These are phyloP conservation scores for Auriculariales sp. DNA, from an alignment of 768 basidiomycete species.

Conservation along the genomic window DNA sequence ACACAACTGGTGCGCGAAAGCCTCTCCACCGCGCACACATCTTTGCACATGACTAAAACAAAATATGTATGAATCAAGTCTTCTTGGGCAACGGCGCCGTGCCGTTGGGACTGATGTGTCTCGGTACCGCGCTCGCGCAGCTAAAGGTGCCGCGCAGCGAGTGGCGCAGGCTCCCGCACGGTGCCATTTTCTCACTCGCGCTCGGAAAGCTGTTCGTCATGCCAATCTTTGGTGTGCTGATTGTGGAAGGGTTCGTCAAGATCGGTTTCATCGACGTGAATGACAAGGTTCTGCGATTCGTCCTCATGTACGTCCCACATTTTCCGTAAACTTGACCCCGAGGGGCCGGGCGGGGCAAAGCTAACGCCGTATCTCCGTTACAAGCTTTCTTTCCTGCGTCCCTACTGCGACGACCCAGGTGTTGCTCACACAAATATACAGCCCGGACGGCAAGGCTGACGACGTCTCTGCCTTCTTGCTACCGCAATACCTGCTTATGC, in stretches of 20 bases:
- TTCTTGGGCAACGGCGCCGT: constrained; percentile 53
- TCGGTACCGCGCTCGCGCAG: constrained; percentile 49
- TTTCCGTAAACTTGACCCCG: neutral
- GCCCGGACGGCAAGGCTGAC: constrained; percentile 48
- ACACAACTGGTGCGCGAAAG: constrained; percentile 25
- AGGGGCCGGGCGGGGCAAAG: no score
- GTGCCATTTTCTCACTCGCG: constrained; percentile 39
- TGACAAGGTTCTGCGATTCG: constrained; percentile 47
- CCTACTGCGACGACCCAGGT: constrained; percentile 53
- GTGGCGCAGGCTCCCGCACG: constrained; percentile 31
- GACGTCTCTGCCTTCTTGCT: constrained; percentile 49
- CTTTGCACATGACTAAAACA: neutral
- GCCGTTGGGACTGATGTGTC: constrained; percentile 44
- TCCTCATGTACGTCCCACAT: constrained; percentile 42
- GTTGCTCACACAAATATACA: constrained; percentile 49
- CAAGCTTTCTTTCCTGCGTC: constrained; percentile 43
- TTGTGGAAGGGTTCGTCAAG: constrained; percentile 31
- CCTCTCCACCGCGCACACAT: no score
- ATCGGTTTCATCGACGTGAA: constrained; percentile 30
- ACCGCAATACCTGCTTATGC: constrained; percentile 33
- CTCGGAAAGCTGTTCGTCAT: constrained; percentile 38
- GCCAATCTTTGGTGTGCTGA: constrained; percentile 46
- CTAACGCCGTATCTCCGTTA: neutral
- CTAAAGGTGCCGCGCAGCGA: constrained; percentile 33
- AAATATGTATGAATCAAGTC: neutral